Percentiles rank a stretch among this genome's conserved stretches.
phyloP scores from a whole-genome alignment of 2,329 filamentous ascomycete genomes.

The Cylindrodendrum hubeiense region DNA sequence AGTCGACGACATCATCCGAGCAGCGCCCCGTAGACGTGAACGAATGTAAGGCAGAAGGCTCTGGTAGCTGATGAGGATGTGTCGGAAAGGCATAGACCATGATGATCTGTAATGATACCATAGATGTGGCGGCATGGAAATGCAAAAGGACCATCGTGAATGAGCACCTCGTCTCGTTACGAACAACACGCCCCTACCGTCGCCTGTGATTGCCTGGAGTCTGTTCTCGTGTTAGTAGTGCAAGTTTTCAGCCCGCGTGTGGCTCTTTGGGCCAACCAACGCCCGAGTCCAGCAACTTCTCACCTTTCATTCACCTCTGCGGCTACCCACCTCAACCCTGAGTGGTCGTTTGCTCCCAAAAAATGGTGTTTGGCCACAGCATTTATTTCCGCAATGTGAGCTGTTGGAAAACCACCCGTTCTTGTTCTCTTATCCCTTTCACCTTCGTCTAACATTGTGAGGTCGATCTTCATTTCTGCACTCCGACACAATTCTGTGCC shows the following conservation, averaged over 20 bases:
- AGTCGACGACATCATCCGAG: conserved; percentile 98
- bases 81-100: conserved; percentile 46
- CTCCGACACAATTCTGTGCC: not conserved
- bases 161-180: conserved; percentile 36
- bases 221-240: not conserved
- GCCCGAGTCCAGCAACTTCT: not conserved
- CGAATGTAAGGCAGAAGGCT: conserved; percentile 49
- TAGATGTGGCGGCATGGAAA: conserved; percentile 48
- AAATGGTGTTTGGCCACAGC: not conserved
- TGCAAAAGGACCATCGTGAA: conserved; percentile 45
- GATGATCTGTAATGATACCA: conserved; percentile 56
- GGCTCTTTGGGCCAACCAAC: not conserved
- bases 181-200: conserved; percentile 6
- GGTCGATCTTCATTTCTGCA: not conserved
- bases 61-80: conserved; percentile 36
- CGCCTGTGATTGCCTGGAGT: not conserved
- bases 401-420: not conserved
- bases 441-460: not conserved
- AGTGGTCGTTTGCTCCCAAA: not conserved
- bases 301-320: not conserved
- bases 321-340: not conserved
- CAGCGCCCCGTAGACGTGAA: conserved; percentile 76
- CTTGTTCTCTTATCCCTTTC: not conserved
- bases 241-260: not conserved
- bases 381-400: not conserved